Evolutionary conservation across 1,284 basidiomycete genomes (phyloP), one percentile per base, ranked within the genome.

Genomic region (Cryptococcus sp.): DNA sequence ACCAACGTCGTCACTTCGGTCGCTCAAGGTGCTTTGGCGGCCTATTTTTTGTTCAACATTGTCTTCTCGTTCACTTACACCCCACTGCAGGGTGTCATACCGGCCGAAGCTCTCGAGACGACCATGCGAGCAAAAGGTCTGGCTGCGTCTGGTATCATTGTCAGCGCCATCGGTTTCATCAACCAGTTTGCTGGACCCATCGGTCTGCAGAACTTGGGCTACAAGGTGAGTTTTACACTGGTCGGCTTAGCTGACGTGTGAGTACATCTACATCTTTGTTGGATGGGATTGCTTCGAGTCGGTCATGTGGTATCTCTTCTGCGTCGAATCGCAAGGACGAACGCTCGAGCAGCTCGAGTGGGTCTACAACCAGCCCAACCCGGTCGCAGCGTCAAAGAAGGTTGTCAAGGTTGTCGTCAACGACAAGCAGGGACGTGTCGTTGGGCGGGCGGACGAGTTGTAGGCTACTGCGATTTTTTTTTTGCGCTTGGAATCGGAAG

Each of bases 81-180:
- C 11, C 65, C 62, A 0, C 53, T 65, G n/a, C 79, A 82, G 63
- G 80, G 78, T 3, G 62, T 81, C 9, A 79, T 80, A 51, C 80
- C 81, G 1, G 76, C 77, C 19, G 81, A 82, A 54, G 78, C 77
- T 51, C 69, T 82, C 16, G 71, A 78, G 48, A 80, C 78, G 43
- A 80, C 78, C 49, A 77, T 79, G 40, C 75, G 79, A 45, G 80
- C 80, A 5, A 82, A 82, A 61, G 81, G 81, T 51, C 80, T 81
- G 74, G 71, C 69, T 16, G 56, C 66, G 33, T 66, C 66, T 19
- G 65, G 66, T 40, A 56, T 80, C 45, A 73, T 77, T 11, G 78
- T 79, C 45, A 76, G 71, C 52, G 74, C 75, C 42, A 76, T 77
- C 24, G 76, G 75, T 2, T 79, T 80, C 58, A 77, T 80, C 51